Percentiles rank a stretch among this genome's conserved stretches.
These are phyloP conservation scores for Arthrobotrys megalospora DNA, from an alignment of 2,329 filamentous ascomycete genomes.

Conservation along the genomic window DNA sequence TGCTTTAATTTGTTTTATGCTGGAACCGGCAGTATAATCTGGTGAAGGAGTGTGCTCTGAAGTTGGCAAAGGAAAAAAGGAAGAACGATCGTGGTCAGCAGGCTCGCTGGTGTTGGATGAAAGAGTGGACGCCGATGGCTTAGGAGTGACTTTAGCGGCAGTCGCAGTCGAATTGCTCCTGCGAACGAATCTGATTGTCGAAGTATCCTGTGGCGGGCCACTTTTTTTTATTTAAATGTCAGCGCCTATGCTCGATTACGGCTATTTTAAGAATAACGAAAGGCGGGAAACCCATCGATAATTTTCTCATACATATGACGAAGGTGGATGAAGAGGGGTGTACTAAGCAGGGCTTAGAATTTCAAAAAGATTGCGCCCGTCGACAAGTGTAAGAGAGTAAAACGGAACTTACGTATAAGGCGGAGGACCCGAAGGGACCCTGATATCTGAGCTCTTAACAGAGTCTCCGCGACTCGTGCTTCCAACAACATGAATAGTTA, in stretches of 20 bases:
- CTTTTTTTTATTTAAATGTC: slow-evolving; percentile 57
- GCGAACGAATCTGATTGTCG: slow-evolving; percentile 59
- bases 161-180: slow-evolving; percentile 47
- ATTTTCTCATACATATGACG: slow-evolving; percentile 33
- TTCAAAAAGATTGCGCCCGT: slow-evolving; percentile 40
- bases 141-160: slow-evolving; percentile 48
- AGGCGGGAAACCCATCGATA: slow-evolving; percentile 5
- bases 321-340: slow-evolving; percentile 16
- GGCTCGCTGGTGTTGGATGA: slow-evolving; percentile 56
- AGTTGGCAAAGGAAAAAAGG: slow-evolving; percentile 42
- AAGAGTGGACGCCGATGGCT: slow-evolving; percentile 61
- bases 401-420: slow-evolving; percentile 60
- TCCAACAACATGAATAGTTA: slow-evolving; percentile 45
- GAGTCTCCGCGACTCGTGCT: slow-evolving; percentile 43
- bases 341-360: slow-evolving; percentile 49
- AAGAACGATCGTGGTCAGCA: slow-evolving; percentile 59
- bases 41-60: slow-evolving; percentile 50
- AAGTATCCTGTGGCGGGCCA: slow-evolving; percentile 59
- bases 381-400: slow-evolving; percentile 52
- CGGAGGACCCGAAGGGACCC: slow-evolving; percentile 55
- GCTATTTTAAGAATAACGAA: slow-evolving; percentile 56
- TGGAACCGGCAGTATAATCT: slow-evolving; percentile 52
- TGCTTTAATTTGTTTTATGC: slow-evolving; percentile 43
- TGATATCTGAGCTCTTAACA: slow-evolving; percentile 55
- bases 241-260: slow-evolving; percentile 44